Evolutionary conservation across 306 rosid genomes (phyloP), one percentile per base, ranked within the genome.

Genomic region (Sicyos baderoa): DNA sequence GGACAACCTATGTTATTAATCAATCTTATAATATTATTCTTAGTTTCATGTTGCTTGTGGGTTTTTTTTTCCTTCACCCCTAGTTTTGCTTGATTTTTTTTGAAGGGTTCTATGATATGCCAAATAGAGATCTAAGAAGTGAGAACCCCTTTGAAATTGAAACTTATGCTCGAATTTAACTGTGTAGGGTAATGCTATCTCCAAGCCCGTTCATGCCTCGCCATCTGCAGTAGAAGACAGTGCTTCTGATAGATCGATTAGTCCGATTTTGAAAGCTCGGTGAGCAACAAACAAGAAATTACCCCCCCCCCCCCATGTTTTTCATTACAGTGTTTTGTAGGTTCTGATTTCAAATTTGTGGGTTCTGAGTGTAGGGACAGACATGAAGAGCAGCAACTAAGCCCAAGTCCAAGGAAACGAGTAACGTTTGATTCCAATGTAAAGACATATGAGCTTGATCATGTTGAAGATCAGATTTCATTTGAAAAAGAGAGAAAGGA

Each of bases 341-440:
- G 4, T 66, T 67, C 44, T 67, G 0, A 35, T 35, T 35, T 14
- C 11, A 67, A 23, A 22, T 67, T 16, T 67, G 1, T 47, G 57
- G 56, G 23, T 67, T 67, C 6, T 15, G 21, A 7, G 56, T 67
- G 71, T 49, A 67, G 72, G 72, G 57, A 67, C 21, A 67, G 54
- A n/a, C 44, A 21, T 5, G 72, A 67, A 54, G 72, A 67, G 57
- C 89, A 84, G 80, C 84, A 79, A 79, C 18, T 72, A n/a, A 93
- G 78, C 76, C 62, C 68, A 1, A 84, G 75, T 75, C 7, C 81
- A 29, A 84, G 72, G 77, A 93, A 85, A 87, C 88, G 89, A 82
- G 99, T 93, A 27, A 90, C 96, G 16, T 93, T 93, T 74, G 94
- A 93, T 81, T 83, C 91, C 22, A 86, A 79, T 75, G 86, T 93